Evolutionary conservation across 306 rosid genomes (phyloP).

Genomic region (Lathyrus sativus): DNA sequence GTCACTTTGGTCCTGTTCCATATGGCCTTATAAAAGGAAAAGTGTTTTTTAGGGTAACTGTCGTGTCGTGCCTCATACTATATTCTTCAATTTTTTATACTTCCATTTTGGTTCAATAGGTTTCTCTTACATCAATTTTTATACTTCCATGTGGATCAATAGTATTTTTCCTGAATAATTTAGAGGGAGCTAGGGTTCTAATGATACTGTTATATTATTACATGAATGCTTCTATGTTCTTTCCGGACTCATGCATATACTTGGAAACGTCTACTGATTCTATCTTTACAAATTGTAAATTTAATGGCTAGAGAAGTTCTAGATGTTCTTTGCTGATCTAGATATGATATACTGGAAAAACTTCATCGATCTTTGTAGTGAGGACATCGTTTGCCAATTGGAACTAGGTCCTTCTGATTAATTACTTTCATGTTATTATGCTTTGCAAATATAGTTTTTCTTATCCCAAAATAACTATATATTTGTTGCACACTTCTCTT

Average conservation of each 20-base stretch:
- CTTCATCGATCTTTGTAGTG: slow-evolving; percentile 22
- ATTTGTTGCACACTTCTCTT: slow-evolving; percentile 20
- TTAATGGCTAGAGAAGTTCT: not conserved
- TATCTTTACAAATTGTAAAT: not conserved
- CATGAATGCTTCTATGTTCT: not conserved
- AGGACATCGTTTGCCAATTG: slow-evolving; percentile 5
- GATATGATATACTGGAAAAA: slow-evolving; percentile 21
- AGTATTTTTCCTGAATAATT: slow-evolving; percentile 7
- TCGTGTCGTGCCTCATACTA: slow-evolving; percentile 1
- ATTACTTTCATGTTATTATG: slow-evolving; percentile 3
- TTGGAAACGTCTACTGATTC: slow-evolving; percentile 7
- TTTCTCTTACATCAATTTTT: slow-evolving; percentile 33
- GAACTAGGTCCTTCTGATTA: slow-evolving; percentile 12
- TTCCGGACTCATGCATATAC: not conserved
- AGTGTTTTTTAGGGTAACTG: slow-evolving; percentile 71
- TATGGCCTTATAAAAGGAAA: slow-evolving; percentile 84
- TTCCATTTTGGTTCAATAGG: slow-evolving; percentile 13
- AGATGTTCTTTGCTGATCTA: slow-evolving; percentile 14
- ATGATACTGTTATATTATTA: slow-evolving; percentile 1
- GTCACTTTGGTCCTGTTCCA: slow-evolving; percentile 80
- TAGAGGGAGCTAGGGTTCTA: slow-evolving; percentile 15
- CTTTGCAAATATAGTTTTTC: slow-evolving; percentile 21
- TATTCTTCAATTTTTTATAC: slow-evolving; percentile 8
- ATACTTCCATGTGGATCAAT: not conserved
- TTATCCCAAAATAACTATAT: not conserved